Base-by-base conservation (phyloP, 306 rosid species). In the Corylus avellana region DNA sequence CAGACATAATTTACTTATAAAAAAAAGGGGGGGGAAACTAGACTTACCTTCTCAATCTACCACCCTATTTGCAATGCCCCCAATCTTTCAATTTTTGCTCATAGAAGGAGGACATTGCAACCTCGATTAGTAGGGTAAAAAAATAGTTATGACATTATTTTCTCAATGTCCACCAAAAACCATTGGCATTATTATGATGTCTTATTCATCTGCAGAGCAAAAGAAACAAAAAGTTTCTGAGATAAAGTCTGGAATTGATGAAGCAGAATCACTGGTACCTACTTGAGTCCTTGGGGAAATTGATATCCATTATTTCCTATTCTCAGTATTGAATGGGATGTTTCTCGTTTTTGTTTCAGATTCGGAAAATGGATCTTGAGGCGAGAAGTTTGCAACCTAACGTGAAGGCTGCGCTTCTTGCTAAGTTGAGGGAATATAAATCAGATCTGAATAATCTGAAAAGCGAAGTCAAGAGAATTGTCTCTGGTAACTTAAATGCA, bases 331-430 rank as follows among this genome's bases (percentile, higher is more conserved):
- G 79, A 75, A 75, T 61, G 42, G n/a, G 56, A 49, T 71, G 64
- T 79, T 81, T 57, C 37, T 73, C 39, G 54, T 76, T 54, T 83
- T 64, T 44, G 53, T 77, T 86, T 75, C 82, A 94, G 98, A 89
- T 90, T 78, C 88, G 91, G 37, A 91, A 91, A 84, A 92, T 94
- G 98, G 92, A 94, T 90, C 92, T 94, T 7, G 97, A 92, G 78
- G 98, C 98, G 14, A 88, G 97, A 91, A 89, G 87, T 91, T 90
- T 94, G 94, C 98, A 86, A 83, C 97, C 98, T 58, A 91, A 87
- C 78, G 62, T 90, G 35, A 94, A 85, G 92, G 95, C 76, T 51
- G 85, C 85, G 72, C 97, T 94, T 85, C 97, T 94, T 83, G 92
- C 92, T 75, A 94, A 90, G 88, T 85, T 94, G 88, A 91, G 98